Evolutionary conservation across 2,329 filamentous ascomycete species (phyloP).

Genomic region (Diaporthe destruens): DNA sequence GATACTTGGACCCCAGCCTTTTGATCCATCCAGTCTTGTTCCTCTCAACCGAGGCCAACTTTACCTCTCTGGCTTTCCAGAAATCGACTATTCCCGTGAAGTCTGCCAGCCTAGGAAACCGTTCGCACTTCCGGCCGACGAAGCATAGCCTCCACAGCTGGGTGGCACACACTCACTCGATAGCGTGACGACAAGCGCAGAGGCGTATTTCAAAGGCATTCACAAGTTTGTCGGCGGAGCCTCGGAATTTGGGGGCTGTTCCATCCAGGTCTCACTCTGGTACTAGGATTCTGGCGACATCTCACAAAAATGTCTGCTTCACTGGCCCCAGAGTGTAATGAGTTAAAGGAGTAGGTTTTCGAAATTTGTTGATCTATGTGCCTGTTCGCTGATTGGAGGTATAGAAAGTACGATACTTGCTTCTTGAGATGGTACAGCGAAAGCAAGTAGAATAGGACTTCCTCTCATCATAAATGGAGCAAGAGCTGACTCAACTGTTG

Average conservation of each 20-base stretch:
- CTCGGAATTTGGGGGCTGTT: neutral
- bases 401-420: constrained; percentile 84
- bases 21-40: neutral
- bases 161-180: too few species aligned
- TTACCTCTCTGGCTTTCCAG: neutral
- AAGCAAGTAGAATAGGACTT: constrained; percentile 70
- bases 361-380: neutral
- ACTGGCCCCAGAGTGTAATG: constrained; percentile 92
- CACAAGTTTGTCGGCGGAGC: neutral
- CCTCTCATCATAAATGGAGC: constrained; percentile 15
- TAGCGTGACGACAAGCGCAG: neutral
- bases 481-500: constrained; percentile 43
- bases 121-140: too few species aligned
- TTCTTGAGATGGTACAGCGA: constrained; percentile 99
- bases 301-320: constrained; percentile 84
- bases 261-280: neutral
- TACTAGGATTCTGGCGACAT: neutral
- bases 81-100: too few species aligned
- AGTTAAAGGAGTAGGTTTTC: constrained; percentile 86
- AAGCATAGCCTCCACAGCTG: neutral
- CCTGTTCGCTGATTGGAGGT: constrained; percentile 63
- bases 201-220: neutral
- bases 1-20: too few species aligned
- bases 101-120: neutral
- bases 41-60: neutral